These are phyloP conservation scores for Xylaria sp. DNA, from an alignment of 2,329 filamentous ascomycete genomes.

Conservation along the genomic window DNA sequence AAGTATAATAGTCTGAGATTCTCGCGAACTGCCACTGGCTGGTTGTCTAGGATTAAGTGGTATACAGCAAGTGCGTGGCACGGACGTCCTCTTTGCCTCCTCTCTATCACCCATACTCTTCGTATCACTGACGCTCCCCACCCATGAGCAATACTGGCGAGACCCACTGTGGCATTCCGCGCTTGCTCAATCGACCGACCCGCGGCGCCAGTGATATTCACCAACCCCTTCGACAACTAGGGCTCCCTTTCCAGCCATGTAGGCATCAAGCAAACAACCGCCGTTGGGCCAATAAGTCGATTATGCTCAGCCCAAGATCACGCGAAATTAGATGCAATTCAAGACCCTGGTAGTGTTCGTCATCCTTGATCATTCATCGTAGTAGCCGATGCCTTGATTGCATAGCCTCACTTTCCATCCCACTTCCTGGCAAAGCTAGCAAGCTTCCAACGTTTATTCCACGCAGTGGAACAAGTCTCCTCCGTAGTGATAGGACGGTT, in stretches of 20 bases:
- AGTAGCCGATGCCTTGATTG: constrained; percentile 8
- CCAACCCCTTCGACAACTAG: constrained; percentile 11
- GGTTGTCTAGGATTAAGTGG: constrained; percentile 43
- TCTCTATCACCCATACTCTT: constrained; percentile 9
- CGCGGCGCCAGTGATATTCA: constrained; percentile 19
- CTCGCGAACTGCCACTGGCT: constrained; percentile 44
- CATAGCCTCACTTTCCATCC: neutral
- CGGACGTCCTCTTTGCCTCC: constrained; percentile 13
- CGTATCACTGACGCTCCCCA: constrained; percentile 14
- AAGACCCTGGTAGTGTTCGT: constrained; percentile 10
- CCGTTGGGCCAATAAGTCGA: constrained; percentile 37
- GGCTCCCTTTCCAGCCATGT: constrained; percentile 13
- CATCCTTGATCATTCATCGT: constrained; percentile 27
- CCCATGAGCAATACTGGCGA: constrained; percentile 16
- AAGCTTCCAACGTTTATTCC: constrained; percentile 37
- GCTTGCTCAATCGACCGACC: constrained; percentile 19
- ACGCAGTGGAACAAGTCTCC: constrained; percentile 10
- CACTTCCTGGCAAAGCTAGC: constrained; percentile 36
- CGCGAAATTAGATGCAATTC: constrained; percentile 42
- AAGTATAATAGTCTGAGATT: constrained; percentile 33
- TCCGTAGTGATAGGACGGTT: constrained; percentile 13
- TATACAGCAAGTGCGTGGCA: constrained; percentile 36
- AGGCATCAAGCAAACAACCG: constrained; percentile 24
- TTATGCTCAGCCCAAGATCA: constrained; percentile 34
- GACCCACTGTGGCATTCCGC: constrained; percentile 14